A percentile compares a stretch with the other conserved stretches of the same genome.
phyloP scores from a whole-genome alignment of 176 grass and related monocot genomes.

The Lolium perenne region DNA sequence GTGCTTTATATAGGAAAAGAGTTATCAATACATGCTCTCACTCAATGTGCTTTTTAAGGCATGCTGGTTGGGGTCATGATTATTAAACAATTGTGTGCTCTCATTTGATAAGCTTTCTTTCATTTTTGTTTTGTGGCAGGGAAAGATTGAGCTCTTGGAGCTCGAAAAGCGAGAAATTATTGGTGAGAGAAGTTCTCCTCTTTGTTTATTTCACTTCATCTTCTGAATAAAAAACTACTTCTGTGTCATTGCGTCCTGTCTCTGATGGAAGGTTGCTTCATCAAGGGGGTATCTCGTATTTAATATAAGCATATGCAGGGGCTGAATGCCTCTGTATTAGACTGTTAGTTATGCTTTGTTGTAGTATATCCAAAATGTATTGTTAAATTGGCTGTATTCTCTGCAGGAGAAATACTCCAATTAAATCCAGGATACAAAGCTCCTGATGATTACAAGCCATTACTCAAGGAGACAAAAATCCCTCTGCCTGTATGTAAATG shows the following conservation, averaged over 20 bases:
- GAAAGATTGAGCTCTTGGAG: constrained; percentile 66
- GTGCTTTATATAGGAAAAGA: background rate
- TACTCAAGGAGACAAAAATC: constrained; percentile 86
- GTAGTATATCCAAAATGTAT: constrained; percentile 8
- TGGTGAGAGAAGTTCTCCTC: constrained; percentile 60
- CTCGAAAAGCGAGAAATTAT: constrained; percentile 87
- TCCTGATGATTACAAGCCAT: constrained; percentile 82
- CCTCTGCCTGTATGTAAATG: constrained; percentile 70
- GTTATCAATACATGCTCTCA: background rate
- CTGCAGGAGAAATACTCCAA: constrained; percentile 80
- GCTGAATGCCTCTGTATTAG: background rate
- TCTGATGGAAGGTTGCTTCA: constrained; percentile 35
- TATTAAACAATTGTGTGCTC: constrained; percentile 4
- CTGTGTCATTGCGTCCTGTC: constrained; percentile 25
- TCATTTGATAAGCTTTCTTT: constrained; percentile 27
- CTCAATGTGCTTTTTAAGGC: constrained; percentile 1
- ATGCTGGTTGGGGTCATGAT: background rate
- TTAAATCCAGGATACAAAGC: constrained; percentile 83
- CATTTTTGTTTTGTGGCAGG: constrained; percentile 43
- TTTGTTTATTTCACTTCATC: constrained; percentile 39
- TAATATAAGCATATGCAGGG: constrained; percentile 32
- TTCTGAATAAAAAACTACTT: constrained; percentile 15
- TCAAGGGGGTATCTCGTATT: constrained; percentile 8
- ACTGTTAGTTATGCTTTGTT: background rate
- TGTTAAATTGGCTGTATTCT: constrained; percentile 35